Evolutionary conservation across 192 early-diverging fungal genomes (phyloP), one percentile per base, ranked within the genome.

Genomic region (Helicostylum pulchrum): DNA sequence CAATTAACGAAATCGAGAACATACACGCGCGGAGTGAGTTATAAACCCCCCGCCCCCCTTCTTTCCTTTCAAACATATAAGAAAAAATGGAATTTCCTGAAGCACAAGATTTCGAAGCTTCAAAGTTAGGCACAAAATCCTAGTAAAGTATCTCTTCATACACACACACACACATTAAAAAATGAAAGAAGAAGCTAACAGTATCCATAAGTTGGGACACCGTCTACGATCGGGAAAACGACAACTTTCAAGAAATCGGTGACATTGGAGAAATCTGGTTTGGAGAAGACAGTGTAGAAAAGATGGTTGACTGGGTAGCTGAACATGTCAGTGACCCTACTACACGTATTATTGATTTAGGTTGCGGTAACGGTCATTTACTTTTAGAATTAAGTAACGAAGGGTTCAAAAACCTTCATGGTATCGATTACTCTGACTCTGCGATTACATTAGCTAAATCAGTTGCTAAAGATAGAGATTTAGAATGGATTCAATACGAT

Each of bases 191-290:
- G 26, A 26, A 26, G 2, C 26, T 26, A 26, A 26, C 12, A 3
- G 17, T 3, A 14, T 59, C 31, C 8, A 6, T 11, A 53, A 87
- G 84, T 79, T 97, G 94, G 94, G 89, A 97, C 73, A 75, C 77
- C 21, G 81, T 91, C 9, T 97, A 97, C 59, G 79, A 83, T 55
- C 81, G 84, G 14, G 94, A 97, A 60, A 80, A 90, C 26, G 75
- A 49, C 61, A 95, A 94, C 76, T 97, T 88, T 68, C 74, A 85
- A 31, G 87, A 90, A 48, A 76, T 82, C 60, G 92, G 92, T 5
- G 95, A 97, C 57, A 92, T 90, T 73, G 95, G 95, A 34, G 94
- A 97, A 64, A 79, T 94, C 21, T 95, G 94, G 92, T 91, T 95
- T 76, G 95, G 95, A 34, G 90, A 94, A 62, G 86, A 88, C 44